Conservation (phyloP, 106 monocot species). For the Triglochin maritima region DNA sequence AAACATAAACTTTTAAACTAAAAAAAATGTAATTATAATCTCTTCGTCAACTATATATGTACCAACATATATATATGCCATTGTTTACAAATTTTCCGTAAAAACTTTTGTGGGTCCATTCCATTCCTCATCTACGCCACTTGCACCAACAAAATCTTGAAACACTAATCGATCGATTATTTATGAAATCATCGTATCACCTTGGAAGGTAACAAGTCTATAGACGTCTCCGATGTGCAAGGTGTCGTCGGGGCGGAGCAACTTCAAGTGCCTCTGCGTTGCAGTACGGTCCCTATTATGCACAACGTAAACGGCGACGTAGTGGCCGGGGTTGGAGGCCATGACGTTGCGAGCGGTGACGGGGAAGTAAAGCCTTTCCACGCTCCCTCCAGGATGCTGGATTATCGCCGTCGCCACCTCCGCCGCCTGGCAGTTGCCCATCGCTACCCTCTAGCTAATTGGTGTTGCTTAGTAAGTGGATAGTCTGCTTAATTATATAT, state of each 20-base stretch:
- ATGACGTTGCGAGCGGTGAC: constrained; percentile 21
- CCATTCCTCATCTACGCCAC: no score
- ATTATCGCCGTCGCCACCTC: constrained; percentile 20
- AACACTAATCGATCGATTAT: no score
- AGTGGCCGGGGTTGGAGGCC: constrained; percentile 21
- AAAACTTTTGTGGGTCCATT: no score
- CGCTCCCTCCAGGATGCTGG: constrained; percentile 14
- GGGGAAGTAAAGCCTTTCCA: constrained; percentile 17
- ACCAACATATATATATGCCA: no score
- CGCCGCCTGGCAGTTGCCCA: constrained; percentile 33
- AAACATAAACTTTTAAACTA: no score
- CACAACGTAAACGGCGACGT: constrained; percentile 10
- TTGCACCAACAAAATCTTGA: no score
- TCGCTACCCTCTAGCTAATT: neutral
- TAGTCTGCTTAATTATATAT: no score
- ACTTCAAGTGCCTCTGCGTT: constrained; percentile 13
- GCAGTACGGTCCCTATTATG: neutral
- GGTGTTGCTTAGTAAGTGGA: no score
- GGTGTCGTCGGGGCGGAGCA: constrained; percentile 19
- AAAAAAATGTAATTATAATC: no score
- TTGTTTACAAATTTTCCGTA: no score
- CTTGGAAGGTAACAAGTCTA: constrained; percentile 22
- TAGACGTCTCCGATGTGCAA: constrained; percentile 19
- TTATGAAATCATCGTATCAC: neutral
- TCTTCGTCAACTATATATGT: no score